Conservation (phyloP, 805 yeast genomes). For the Lipomyces spencermartinsiae region DNA sequence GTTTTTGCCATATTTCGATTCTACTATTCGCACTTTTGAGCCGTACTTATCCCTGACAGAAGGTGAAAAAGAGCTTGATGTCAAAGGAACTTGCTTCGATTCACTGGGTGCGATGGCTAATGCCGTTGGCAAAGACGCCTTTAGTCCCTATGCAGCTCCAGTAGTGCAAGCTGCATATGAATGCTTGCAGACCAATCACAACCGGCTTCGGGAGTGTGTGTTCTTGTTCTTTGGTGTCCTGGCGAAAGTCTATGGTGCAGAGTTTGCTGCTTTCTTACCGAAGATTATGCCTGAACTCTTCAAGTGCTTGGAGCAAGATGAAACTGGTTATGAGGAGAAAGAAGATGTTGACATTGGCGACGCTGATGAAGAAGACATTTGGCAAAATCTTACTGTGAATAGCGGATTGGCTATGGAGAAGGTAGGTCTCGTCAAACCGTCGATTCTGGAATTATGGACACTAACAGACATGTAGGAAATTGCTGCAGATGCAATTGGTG, state of each 20-base stretch:
- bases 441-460: neutral
- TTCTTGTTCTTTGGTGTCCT: slow-evolving; percentile 90
- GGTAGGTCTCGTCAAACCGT: slow-evolving; percentile 23
- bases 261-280: slow-evolving; percentile 84
- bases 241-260: slow-evolving; percentile 93
- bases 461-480: slow-evolving; percentile 59
- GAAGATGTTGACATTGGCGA: slow-evolving; percentile 42
- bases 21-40: slow-evolving; percentile 79
- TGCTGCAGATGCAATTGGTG: slow-evolving; percentile 88
- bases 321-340: slow-evolving; percentile 52
- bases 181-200: slow-evolving; percentile 75
- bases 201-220: slow-evolving; percentile 92
- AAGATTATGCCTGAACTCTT: slow-evolving; percentile 83
- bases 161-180: slow-evolving; percentile 85
- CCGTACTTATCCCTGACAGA: slow-evolving; percentile 76
- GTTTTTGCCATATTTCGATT: slow-evolving; percentile 83
- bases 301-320: slow-evolving; percentile 84
- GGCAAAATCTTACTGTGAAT: slow-evolving; percentile 81
- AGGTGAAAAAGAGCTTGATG: slow-evolving; percentile 87
- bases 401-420: slow-evolving; percentile 95
- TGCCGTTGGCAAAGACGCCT: slow-evolving; percentile 92
- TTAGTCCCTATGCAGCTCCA: slow-evolving; percentile 84
- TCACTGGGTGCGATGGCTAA: slow-evolving; percentile 93
- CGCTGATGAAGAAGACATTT: slow-evolving; percentile 64
- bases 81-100: slow-evolving; percentile 91